Conservation (phyloP, 2,329 filamentous ascomycete genomes). For the Apiospora kogelbergensis region DNA sequence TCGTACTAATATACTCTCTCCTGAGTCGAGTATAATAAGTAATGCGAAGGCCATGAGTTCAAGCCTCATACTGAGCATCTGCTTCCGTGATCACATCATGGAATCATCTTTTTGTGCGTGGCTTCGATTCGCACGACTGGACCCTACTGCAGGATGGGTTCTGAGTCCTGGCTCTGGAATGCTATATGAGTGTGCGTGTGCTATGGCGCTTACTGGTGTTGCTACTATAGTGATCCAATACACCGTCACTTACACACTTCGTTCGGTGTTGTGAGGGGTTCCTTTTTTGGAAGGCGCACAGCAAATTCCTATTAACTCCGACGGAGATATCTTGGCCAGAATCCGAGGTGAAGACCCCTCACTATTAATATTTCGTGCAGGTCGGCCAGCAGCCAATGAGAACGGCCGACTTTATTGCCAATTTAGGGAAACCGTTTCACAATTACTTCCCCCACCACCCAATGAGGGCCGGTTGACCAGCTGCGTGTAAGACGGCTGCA, state of each 20-base stretch:
- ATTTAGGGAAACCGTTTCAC: not conserved
- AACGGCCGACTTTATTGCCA: conserved; percentile 16
- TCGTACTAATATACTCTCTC: not conserved
- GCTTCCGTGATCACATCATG: not conserved
- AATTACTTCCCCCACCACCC: not conserved
- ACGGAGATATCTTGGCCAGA: not conserved
- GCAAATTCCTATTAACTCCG: not conserved
- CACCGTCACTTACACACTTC: not conserved
- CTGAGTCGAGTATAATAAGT: conserved; percentile 3
- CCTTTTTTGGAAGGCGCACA: not conserved
- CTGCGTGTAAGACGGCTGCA: not conserved
- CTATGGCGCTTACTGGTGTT: not conserved
- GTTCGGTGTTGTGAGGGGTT: not conserved
- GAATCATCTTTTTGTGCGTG: not conserved
- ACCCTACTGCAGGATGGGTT: not conserved
- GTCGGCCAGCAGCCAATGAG: conserved; percentile 22
- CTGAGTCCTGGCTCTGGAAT: not conserved
- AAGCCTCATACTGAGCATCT: not conserved
- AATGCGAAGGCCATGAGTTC: conserved; percentile 8
- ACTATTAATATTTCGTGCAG: conserved; percentile 25
- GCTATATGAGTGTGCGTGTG: not conserved
- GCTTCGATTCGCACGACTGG: not conserved
- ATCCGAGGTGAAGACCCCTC: conserved; percentile 16
- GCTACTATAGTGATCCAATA: not conserved
- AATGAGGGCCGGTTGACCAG: not conserved